Evolutionary conservation across 371 early-diverging fungal genomes (phyloP).

Genomic region (Rhizopus sp.): DNA sequence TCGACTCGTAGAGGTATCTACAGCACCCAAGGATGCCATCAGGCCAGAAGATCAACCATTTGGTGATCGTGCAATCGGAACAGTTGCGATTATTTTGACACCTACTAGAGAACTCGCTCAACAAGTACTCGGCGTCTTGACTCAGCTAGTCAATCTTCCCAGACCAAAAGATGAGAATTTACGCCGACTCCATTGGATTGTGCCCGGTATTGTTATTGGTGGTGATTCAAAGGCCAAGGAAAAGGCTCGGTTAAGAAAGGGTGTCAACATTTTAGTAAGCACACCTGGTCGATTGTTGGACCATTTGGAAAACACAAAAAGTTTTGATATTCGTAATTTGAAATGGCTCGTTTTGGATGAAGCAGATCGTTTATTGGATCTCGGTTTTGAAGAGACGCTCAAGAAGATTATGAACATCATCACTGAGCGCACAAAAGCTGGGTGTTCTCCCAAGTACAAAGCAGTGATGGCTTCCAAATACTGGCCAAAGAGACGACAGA

Average conservation of each 20-base stretch:
- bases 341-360: slow-evolving; percentile 97
- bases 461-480: slow-evolving; percentile 28
- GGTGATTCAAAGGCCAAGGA: slow-evolving; percentile 93
- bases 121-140: slow-evolving; percentile 86
- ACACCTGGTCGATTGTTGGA: slow-evolving; percentile 99
- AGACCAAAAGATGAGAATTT: slow-evolving; percentile 49
- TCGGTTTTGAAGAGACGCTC: slow-evolving; percentile 95
- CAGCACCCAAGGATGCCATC: slow-evolving; percentile 25
- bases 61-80: slow-evolving; percentile 64
- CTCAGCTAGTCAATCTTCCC: slow-evolving; percentile 66
- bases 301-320: slow-evolving; percentile 88
- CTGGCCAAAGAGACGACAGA: slow-evolving; percentile 77
- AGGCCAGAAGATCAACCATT: slow-evolving; percentile 24
- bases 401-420: slow-evolving; percentile 76
- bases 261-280: slow-evolving; percentile 92
- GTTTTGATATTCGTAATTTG: slow-evolving; percentile 72
- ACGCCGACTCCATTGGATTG: slow-evolving; percentile 88
- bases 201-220: slow-evolving; percentile 89
- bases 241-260: slow-evolving; percentile 90
- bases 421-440: slow-evolving; percentile 42
- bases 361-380: slow-evolving; percentile 97
- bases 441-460: slow-evolving; percentile 21
- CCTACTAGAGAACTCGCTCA: slow-evolving; percentile 99
- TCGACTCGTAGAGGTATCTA: slow-evolving; percentile 45
- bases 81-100: slow-evolving; percentile 84